Conservation (phyloP, 2,329 filamentous ascomycete species). For the Aspergillus uvarum region DNA sequence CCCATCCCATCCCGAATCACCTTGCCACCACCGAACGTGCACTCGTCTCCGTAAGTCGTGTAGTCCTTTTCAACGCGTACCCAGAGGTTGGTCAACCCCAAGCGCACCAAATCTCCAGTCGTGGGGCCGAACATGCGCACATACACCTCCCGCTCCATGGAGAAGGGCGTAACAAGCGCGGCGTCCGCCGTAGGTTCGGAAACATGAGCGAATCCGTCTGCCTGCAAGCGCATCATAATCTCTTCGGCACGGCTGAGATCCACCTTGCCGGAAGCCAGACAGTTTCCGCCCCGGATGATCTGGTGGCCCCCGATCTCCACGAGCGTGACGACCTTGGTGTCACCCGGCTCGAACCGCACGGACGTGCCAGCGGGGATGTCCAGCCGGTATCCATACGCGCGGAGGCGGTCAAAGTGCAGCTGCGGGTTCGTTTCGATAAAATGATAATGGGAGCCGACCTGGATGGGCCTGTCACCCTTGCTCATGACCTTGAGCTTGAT, state of each 20-base stretch:
- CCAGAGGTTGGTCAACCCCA: constrained; percentile 86
- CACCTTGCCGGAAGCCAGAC: constrained; percentile 70
- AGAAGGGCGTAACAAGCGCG: constrained; percentile 59
- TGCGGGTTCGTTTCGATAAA: constrained; percentile 93
- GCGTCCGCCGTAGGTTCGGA: constrained; percentile 63
- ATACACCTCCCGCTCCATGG: constrained; percentile 77
- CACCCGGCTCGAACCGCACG: constrained; percentile 89
- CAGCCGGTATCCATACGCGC: constrained; percentile 79
- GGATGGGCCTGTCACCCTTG: constrained; percentile 83
- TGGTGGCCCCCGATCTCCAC: constrained; percentile 83
- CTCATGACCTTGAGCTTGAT: constrained; percentile 76
- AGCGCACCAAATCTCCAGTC: constrained; percentile 76
- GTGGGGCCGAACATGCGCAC: constrained; percentile 90
- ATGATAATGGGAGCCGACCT: constrained; percentile 92
- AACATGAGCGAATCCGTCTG: constrained; percentile 74
- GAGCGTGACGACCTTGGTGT: constrained; percentile 83
- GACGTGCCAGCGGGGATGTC: constrained; percentile 91
- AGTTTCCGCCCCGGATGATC: constrained; percentile 82
- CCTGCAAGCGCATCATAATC: constrained; percentile 66
- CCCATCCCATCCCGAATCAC: constrained; percentile 94
- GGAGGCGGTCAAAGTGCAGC: constrained; percentile 80
- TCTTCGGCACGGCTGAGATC: constrained; percentile 62
- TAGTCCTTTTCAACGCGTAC: constrained; percentile 83
- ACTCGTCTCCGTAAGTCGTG: constrained; percentile 87
- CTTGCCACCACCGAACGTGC: constrained; percentile 92